Percentiles rank a stretch among this genome's conserved stretches.
Conservation (phyloP, 768 basidiomycete species). For the Xanthoconium purpureum region DNA sequence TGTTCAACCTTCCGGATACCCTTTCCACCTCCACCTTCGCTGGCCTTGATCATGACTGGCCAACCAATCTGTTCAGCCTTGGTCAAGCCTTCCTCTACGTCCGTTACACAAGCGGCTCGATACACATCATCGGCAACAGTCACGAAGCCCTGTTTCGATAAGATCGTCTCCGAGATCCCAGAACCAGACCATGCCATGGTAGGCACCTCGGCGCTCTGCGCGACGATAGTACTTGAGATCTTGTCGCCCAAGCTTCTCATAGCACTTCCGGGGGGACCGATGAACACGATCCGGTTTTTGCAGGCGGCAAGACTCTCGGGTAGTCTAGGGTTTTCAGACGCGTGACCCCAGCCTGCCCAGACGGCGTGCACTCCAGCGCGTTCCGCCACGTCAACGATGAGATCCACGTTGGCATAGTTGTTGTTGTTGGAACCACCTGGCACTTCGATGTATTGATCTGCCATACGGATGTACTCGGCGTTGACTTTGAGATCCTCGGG, state of each 20-base stretch:
- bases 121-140: conserved; percentile 93
- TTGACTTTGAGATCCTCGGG: conserved; percentile 98
- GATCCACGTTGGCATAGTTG: conserved; percentile 99
- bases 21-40: conserved; percentile 98
- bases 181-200: conserved; percentile 99
- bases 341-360: conserved; percentile 99
- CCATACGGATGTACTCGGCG: conserved; percentile 99
- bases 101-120: conserved; percentile 79
- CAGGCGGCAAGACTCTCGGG: conserved; percentile 91
- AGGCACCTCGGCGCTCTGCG: conserved; percentile 92
- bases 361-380: conserved; percentile 97
- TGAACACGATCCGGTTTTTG: conserved; percentile 97
- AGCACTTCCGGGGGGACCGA: conserved; percentile 96
- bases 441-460: conserved; percentile 97
- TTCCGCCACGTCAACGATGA: conserved; percentile 97
- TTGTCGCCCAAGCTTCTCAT: conserved; percentile 99
- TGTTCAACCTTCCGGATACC: conserved; percentile 94
- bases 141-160: conserved; percentile 87
- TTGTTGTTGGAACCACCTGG: conserved; percentile 98
- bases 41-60: conserved; percentile 99
- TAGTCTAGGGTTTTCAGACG: conserved; percentile 95
- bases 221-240: conserved; percentile 99
- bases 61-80: conserved; percentile 88
- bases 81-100: conserved; percentile 81
- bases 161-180: conserved; percentile 82